Conservation (phyloP, 2,329 filamentous ascomycete species). For the Aurifilum marmelostoma region DNA sequence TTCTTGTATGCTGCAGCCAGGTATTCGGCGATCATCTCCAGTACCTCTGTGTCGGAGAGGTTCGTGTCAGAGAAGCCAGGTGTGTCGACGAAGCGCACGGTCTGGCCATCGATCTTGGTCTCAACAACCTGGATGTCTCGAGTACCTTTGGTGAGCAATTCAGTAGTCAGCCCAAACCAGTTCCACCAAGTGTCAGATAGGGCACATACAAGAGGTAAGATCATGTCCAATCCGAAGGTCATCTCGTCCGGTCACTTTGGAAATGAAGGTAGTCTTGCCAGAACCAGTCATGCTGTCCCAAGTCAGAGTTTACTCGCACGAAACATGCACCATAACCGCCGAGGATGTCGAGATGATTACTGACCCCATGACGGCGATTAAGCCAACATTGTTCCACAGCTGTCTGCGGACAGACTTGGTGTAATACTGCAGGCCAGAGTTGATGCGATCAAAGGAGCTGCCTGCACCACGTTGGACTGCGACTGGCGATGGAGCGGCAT, state of each 20-base stretch:
- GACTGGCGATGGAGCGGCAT: neutral
- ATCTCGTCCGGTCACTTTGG: slow-evolving; percentile 38
- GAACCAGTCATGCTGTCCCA: slow-evolving; percentile 40
- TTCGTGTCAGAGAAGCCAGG: slow-evolving; percentile 52
- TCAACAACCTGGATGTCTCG: slow-evolving; percentile 37
- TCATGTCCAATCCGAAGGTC: slow-evolving; percentile 40
- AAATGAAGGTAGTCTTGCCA: slow-evolving; percentile 44
- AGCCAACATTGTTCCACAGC: slow-evolving; percentile 28
- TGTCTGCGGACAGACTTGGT: slow-evolving; percentile 25
- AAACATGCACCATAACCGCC: neutral
- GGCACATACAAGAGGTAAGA: slow-evolving; percentile 39
- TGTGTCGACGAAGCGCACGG: slow-evolving; percentile 46
- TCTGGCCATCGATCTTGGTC: slow-evolving; percentile 35
- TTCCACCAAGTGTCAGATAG: neutral
- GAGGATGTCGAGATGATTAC: neutral
- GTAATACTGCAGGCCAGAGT: slow-evolving; percentile 25
- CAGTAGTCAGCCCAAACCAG: neutral
- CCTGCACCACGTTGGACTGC: neutral
- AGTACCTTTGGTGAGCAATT: slow-evolving; percentile 34
- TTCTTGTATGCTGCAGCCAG: slow-evolving; percentile 39
- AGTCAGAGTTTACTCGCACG: neutral
- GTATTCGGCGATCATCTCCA: slow-evolving; percentile 46
- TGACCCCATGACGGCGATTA: slow-evolving; percentile 35
- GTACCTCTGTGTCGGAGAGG: slow-evolving; percentile 47
- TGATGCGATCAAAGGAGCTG: slow-evolving; percentile 9